These are phyloP conservation scores for Rhodotorula sp. DNA, from an alignment of 1,284 basidiomycete species.

Conservation along the genomic window DNA sequence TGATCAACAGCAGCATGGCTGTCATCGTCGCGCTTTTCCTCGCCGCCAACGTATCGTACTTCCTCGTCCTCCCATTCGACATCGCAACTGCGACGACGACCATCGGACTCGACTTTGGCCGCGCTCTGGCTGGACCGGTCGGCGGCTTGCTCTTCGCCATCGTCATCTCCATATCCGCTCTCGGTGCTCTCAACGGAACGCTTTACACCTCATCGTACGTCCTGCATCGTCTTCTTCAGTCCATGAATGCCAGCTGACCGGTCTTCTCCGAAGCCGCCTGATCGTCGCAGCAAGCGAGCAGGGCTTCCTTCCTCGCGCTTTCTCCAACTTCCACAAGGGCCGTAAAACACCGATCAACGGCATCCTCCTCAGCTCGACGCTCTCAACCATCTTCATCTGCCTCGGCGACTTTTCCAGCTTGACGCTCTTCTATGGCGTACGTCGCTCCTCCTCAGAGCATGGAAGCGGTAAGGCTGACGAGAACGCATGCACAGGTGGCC, in stretches of 20 bases:
- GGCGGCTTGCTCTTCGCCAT: conserved; percentile 84
- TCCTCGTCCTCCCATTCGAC: conserved; percentile 73
- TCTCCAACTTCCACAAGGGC: conserved; percentile 69
- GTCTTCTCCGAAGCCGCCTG: conserved; percentile 60
- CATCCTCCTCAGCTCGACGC: conserved; percentile 65
- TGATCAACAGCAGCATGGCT: conserved; percentile 83
- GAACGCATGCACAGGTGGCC: conserved; percentile 58
- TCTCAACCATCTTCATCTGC: conserved; percentile 74
- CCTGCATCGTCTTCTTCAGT: not conserved
- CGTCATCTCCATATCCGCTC: conserved; percentile 90
- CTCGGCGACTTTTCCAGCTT: conserved; percentile 75
- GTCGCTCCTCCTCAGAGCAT: conserved; percentile 66
- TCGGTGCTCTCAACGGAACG: conserved; percentile 83
- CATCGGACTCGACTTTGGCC: conserved; percentile 82
- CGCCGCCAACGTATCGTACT: conserved; percentile 81
- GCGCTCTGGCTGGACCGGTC: conserved; percentile 74
- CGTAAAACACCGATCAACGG: conserved; percentile 83
- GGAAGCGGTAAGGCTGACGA: conserved; percentile 42
- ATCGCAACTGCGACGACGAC: conserved; percentile 57
- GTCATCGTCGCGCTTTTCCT: conserved; percentile 62
- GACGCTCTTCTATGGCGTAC: conserved; percentile 36
- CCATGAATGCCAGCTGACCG: not conserved
- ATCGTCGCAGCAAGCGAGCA: conserved; percentile 87
- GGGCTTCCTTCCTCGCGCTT: conserved; percentile 77
- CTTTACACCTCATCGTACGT: conserved; percentile 66